Evolutionary conservation across 805 yeast genomes (phyloP), one percentile per base, ranked within the genome.

Genomic region (Lachancea dasiensis): DNA sequence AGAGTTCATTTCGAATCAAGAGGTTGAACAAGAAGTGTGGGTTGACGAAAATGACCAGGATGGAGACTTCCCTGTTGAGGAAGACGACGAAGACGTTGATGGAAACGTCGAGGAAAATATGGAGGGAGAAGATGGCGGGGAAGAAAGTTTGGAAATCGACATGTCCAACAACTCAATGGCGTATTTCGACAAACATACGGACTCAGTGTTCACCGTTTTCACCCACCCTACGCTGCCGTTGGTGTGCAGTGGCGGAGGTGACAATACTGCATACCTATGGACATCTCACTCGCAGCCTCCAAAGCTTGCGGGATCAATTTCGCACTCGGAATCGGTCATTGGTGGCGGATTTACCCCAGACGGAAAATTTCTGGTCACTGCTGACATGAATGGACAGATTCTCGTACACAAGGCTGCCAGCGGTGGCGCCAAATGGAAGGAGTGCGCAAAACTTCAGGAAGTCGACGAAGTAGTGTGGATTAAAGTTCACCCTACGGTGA

Each of bases 231-330:
- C 70, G 5, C 68, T 87, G 43, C 97, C 97, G 13, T 61, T 81
- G 59, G 92, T 85, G 6, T 81, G 80, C n/a, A 73, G 90, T 16
- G 98, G 99, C 21, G 97, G 96, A 28, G 97, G 95, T 42, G 99
- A 92, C 60, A 80, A 90, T 59, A 68, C 76, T 18, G 96, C 89
- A 1, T 85, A 77, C 57, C 58, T 92, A 51, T 92, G 97, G 97
- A 86, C 96, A 3, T 81, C 95, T 1, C 94, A 86, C 60, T 70
- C 86, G 2, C 78, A 76, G 43, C 95, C 95, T 22, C 86, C 96
- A 8, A 76, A 79, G 45, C 69, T 83, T 40, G 89, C 86, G 2
- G 79, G 83, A 27, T 79, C 83, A 51, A 65, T 92, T 42, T 67
- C 67, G 36, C 95, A 86, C 63, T 80, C 80, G 27, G 99, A 92